A percentile compares a stretch with the other conserved stretches of the same genome.
phyloP scores from a whole-genome alignment of 257 asterid species.

The Forsythia suspensa region DNA sequence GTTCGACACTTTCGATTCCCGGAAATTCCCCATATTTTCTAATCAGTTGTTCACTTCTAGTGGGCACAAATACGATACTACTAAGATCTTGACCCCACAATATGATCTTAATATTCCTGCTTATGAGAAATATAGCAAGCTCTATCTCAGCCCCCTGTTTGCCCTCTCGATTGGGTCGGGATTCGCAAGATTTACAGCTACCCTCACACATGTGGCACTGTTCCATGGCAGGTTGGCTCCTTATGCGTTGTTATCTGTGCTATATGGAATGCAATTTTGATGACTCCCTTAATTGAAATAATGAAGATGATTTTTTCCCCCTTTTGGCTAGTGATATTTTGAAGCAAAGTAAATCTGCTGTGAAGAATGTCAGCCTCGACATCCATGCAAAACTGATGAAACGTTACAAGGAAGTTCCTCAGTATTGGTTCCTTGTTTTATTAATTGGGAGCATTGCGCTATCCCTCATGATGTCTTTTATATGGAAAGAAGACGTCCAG shows the following conservation, averaged over 20 bases:
- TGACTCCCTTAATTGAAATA: background rate
- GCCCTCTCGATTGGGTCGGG: conserved; percentile 97
- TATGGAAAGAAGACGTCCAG: conserved; percentile 85
- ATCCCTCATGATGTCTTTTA: conserved; percentile 65
- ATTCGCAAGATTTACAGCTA: conserved; percentile 90
- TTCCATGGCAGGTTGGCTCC: conserved; percentile 85
- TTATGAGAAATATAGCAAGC: conserved; percentile 77
- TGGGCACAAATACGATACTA: conserved; percentile 75
- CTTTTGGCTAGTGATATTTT: conserved; percentile 64
- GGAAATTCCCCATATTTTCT: conserved; percentile 90
- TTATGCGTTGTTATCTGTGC: background rate
- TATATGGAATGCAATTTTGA: background rate
- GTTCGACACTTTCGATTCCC: conserved; percentile 83
- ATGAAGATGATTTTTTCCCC: background rate
- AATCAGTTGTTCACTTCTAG: conserved; percentile 69
- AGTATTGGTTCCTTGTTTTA: conserved; percentile 80
- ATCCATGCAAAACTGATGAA: conserved; percentile 79
- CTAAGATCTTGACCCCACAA: conserved; percentile 79
- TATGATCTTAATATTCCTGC: conserved; percentile 74
- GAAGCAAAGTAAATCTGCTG: conserved; percentile 85
- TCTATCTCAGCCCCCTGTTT: conserved; percentile 92
- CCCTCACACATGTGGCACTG: conserved; percentile 86
- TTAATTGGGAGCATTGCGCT: conserved; percentile 62
- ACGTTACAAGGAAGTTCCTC: conserved; percentile 87
- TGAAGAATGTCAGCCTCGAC: conserved; percentile 59